Evolutionary conservation across 208 protist species (phyloP).

Genomic region (Trypanosoma scelopori): DNA sequence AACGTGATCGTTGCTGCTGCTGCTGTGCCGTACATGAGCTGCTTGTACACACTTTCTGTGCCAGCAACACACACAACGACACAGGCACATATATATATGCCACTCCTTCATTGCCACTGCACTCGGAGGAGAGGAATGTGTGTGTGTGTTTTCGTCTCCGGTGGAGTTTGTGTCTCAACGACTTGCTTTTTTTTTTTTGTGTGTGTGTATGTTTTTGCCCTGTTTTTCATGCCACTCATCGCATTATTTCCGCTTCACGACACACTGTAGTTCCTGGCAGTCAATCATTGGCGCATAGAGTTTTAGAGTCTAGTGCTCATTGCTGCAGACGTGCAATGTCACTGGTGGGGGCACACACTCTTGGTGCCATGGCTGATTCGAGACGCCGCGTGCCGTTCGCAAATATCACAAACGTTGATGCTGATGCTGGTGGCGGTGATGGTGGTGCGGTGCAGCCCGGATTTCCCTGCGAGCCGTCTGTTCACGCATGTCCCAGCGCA

Average conservation of each 20-base stretch:
- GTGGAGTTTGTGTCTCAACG: background rate
- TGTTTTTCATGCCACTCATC: too few relatives aligned
- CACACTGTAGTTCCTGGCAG: too few relatives aligned
- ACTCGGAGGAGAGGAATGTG: too few relatives aligned
- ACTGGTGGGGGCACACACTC: background rate
- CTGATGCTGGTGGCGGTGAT: too few relatives aligned
- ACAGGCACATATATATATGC: background rate
- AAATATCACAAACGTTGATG: constrained; percentile 6
- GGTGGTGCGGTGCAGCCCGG: too few relatives aligned
- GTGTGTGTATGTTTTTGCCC: too few relatives aligned
- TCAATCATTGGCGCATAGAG: background rate
- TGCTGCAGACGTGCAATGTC: background rate
- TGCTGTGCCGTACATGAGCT: too few relatives aligned
- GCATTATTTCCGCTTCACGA: constrained; percentile 1
- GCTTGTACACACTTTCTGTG: too few relatives aligned
- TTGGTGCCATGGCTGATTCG: background rate
- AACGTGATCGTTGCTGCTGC: too few relatives aligned
- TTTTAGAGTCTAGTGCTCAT: background rate
- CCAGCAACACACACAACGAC: background rate
- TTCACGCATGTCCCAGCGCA: too few relatives aligned
- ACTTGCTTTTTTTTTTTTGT: background rate
- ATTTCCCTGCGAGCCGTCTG: too few relatives aligned
- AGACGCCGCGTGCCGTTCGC: background rate
- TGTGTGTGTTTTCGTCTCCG: background rate
- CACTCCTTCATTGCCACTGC: background rate